These are phyloP conservation scores for Coemansia sp. DNA, from an alignment of 192 early-diverging fungal species.

Conservation along the genomic window DNA sequence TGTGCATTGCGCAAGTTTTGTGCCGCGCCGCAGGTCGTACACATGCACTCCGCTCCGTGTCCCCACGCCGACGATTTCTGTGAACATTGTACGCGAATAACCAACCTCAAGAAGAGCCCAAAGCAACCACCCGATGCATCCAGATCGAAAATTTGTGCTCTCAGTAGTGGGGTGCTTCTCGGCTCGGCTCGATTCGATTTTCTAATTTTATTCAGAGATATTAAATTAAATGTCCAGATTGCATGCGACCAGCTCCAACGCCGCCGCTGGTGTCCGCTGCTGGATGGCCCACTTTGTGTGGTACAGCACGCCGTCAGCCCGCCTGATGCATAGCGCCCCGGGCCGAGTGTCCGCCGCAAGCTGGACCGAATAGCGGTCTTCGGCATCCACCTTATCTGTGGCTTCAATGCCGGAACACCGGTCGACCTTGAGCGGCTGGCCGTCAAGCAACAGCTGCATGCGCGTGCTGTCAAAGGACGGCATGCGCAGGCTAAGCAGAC, in stretches of 20 bases:
- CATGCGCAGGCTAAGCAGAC: conserved; percentile 9
- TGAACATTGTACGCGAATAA: conserved; percentile 25
- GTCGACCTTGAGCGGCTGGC: conserved; percentile 9
- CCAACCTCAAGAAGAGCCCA: neutral
- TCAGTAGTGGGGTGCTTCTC: no score
- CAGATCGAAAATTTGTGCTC: no score
- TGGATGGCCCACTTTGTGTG: conserved; percentile 38
- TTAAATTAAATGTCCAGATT: conserved; percentile 30
- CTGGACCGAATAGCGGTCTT: neutral
- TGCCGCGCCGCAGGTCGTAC: conserved; percentile 49
- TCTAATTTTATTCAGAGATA: conserved; percentile 6
- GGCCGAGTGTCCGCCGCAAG: conserved; percentile 12
- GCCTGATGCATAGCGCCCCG: conserved; percentile 22
- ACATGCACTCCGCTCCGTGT: conserved; percentile 34
- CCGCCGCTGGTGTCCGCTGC: neutral
- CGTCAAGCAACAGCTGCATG: conserved; percentile 27
- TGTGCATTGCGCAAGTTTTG: conserved; percentile 29
- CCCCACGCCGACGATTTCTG: conserved; percentile 35
- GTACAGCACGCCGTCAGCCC: conserved; percentile 32
- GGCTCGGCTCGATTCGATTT: neutral
- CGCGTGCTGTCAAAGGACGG: conserved; percentile 7
- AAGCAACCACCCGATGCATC: no score
- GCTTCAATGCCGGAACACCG: neutral
- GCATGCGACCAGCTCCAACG: conserved; percentile 22
- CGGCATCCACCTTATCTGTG: neutral